A percentile compares a stretch with the other conserved stretches of the same genome.
phyloP scores from a whole-genome alignment of 2,329 filamentous ascomycete genomes.

The Colletotrichum cordylinicola region DNA sequence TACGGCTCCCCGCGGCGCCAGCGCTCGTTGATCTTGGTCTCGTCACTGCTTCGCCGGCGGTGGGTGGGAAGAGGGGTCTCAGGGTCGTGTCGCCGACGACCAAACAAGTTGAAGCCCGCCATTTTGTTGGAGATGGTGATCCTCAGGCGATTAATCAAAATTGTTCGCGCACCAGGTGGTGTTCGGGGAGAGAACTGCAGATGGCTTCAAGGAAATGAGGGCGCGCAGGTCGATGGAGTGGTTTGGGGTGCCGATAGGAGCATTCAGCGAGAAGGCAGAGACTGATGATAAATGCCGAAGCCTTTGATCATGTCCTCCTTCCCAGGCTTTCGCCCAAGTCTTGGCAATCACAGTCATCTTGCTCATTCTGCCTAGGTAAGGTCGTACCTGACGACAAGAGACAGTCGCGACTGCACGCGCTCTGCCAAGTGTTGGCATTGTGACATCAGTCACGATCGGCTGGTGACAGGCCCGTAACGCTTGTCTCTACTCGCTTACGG shows the following conservation, averaged over 20 bases:
- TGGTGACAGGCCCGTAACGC: neutral
- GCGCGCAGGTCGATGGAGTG: neutral
- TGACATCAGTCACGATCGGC: conserved; percentile 2
- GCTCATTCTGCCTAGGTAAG: neutral
- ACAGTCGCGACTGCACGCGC: neutral
- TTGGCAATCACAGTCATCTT: neutral
- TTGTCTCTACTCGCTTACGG: neutral
- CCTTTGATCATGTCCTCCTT: neutral
- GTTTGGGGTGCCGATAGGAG: neutral
- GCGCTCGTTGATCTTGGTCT: neutral
- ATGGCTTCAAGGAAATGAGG: neutral
- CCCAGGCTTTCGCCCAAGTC: neutral
- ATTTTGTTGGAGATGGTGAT: neutral
- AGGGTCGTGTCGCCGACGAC: neutral
- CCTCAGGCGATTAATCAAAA: neutral
- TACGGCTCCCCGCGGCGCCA: conserved; percentile 28
- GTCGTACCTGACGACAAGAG: neutral
- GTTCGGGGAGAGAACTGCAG: neutral
- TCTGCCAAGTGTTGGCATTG: neutral
- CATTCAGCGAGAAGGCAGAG: neutral
- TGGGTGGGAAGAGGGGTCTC: neutral
- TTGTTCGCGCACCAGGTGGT: neutral
- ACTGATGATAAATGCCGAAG: neutral
- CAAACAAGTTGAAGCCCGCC: neutral
- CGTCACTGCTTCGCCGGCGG: neutral